phyloP scores from a whole-genome alignment of 306 rosid species.

The Carpinus viminea region DNA sequence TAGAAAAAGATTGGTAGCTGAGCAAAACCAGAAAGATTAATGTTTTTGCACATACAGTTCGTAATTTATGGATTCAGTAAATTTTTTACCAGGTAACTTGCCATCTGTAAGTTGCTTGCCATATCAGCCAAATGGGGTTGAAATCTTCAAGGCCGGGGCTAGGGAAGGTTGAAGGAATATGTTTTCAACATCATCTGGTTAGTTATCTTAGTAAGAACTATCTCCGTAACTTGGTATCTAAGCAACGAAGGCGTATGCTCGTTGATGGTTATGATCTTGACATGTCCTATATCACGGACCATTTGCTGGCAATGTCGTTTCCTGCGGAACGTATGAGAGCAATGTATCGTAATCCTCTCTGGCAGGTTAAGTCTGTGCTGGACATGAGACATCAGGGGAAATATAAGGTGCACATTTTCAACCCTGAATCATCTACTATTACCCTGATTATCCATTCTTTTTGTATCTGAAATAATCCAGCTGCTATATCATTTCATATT shows the following conservation, averaged over 20 bases:
- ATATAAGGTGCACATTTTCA: constrained; percentile 63
- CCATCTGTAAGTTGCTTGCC: constrained; percentile 31
- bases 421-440: constrained; percentile 14
- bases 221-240: constrained; percentile 88
- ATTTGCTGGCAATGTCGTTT: constrained; percentile 86
- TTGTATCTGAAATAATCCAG: background rate
- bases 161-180: constrained; percentile 37
- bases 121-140: constrained; percentile 66
- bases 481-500: background rate
- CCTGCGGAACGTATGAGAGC: constrained; percentile 94
- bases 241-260: constrained; percentile 87
- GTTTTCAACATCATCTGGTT: constrained; percentile 61
- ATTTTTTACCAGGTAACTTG: constrained; percentile 36
- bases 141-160: constrained; percentile 50
- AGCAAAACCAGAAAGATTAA: background rate
- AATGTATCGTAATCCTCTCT: constrained; percentile 86
- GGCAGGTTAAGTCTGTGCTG: constrained; percentile 96
- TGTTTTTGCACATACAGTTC: constrained; percentile 11
- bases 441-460: background rate
- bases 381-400: constrained; percentile 80
- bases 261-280: constrained; percentile 97
- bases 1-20: background rate
- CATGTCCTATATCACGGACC: constrained; percentile 91
- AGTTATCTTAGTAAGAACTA: constrained; percentile 59
- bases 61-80: constrained; percentile 10